Evolutionary conservation across 352 stramenopile species (phyloP).

Genomic region (Phytophthora melonis): DNA sequence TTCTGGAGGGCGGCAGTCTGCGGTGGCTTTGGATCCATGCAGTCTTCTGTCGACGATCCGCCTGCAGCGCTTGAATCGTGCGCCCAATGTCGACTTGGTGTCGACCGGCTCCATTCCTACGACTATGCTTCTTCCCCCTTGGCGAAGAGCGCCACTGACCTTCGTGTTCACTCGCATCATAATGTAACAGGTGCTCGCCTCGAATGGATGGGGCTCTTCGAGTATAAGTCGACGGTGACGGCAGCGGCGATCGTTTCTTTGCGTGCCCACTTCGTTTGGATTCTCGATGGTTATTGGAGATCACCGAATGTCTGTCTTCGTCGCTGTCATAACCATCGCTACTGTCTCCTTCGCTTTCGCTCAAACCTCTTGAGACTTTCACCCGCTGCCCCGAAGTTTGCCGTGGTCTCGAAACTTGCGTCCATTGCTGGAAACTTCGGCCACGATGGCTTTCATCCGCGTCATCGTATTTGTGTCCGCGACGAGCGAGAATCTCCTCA

Average conservation of each 20-base stretch:
- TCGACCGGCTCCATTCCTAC: slow-evolving; percentile 1
- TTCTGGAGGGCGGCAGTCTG: background rate
- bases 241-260: background rate
- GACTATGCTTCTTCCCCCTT: background rate
- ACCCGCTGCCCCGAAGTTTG: background rate
- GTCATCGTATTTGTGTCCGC: background rate
- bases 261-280: background rate
- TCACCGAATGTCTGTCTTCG: background rate
- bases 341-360: background rate
- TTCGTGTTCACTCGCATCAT: background rate
- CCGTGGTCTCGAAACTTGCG: background rate
- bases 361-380: background rate
- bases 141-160: background rate
- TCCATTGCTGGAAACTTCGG: background rate
- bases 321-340: background rate
- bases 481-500: background rate
- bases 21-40: slow-evolving; percentile 38
- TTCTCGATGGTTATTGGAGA: background rate
- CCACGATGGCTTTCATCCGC: background rate
- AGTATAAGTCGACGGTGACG: background rate
- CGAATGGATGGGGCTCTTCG: background rate
- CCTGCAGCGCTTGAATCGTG: slow-evolving; percentile 47
- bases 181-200: background rate
- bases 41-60: slow-evolving; percentile 44
- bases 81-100: slow-evolving; percentile 23